Evolutionary conservation across 495 filamentous ascomycete genomes (phyloP), one percentile per base, ranked within the genome.

Genomic region (Tuber brumale): DNA sequence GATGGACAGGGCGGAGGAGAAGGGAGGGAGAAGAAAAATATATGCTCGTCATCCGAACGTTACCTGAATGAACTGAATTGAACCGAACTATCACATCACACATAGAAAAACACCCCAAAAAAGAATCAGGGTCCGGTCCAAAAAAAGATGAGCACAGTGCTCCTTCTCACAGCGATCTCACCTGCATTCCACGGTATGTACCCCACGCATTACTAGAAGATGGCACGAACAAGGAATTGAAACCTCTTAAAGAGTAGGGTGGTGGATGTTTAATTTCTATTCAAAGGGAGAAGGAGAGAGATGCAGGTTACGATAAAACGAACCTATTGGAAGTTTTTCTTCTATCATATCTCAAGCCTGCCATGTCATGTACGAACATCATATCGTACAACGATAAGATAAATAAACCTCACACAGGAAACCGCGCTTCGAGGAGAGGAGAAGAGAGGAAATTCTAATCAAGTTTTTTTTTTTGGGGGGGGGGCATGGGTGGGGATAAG

Each of bases 81-180:
- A 74, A 35, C 16, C 57, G 45, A 73, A 35, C 23, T 14, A 61
- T 14, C 23, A 39, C 37, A 39, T 39, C 37, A 39, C 37, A 72
- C 23, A 57, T 73, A 77, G 69, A 76, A 70, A 71, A 70, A 78
- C 43, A 41, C 42, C 70, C 72, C 41, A 73, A 70, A 73, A 78
- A 42, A 79, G 44, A 78, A 37, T 37, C 42, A 21, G 44, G 48
- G 41, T 45, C 42, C 46, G 51, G 41, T 39, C 37, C 43, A 48
- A 70, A 73, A 70, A 75, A 21, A 35, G n/a, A 79, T 73, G 70
- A 16, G 39, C 21, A 41, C 27, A 61, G 57, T 35, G 18, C 14
- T 35, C 27, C 3, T 66, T 19, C 27, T 66, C 57, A 66, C 10
- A 35, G 57, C 27, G 57, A 66, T 66, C 57, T 66, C 57, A 66